Evolutionary conservation across 1,284 basidiomycete species (phyloP), one percentile per base, ranked within the genome.

Genomic region (Ceratobasidium sp.): DNA sequence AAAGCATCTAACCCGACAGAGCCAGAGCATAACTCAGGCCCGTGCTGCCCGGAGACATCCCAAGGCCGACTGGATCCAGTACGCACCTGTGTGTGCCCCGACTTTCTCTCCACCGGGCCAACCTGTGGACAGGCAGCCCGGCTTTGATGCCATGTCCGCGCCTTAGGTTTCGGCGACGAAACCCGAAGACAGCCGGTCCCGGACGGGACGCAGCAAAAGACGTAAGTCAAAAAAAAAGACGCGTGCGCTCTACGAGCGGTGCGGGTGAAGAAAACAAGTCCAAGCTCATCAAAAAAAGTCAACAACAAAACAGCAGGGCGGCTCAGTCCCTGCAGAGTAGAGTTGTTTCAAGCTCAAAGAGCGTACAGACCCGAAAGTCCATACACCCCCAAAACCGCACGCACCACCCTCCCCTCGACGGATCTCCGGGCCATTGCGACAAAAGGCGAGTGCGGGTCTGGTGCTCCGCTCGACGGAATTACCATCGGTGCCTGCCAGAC

Each of bases 261-360:
- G 23, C 49, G 61, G 72, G 61, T 40, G 61, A 28, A n/a, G 72
- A 75, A 66, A 75, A 40, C 42, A 39, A 33, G 60, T 28, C 60
- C 33, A 18, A 20, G 72, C 26, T 40, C 44, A n/a, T 5, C 6
- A 67, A 44, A 49, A 26, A 49, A 46, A 15, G 40, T 26, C n/a
- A 42, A 39, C n/a, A 75, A 26, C 28, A 26, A 28, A 42, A 39
- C 28, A 70, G 60, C n/a, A n/a, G 18, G 20, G 15, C 61, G 72
- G 46, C 72, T 26, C 72, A 55, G 28, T 75, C 72, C 72, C 60
- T 61, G 72, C 72, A 75, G 72, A 75, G 72, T 75, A n/a, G n/a
- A n/a, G n/a, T n/a, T 75, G 49, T 75, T 75, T 61, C 72, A 75
- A 75, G 61, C 61, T 75, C 72, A 39, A 42, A n/a, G n/a, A n/a